phyloP scores from a whole-genome alignment of 2,329 filamentous ascomycete species.

The Septoria linicola region DNA sequence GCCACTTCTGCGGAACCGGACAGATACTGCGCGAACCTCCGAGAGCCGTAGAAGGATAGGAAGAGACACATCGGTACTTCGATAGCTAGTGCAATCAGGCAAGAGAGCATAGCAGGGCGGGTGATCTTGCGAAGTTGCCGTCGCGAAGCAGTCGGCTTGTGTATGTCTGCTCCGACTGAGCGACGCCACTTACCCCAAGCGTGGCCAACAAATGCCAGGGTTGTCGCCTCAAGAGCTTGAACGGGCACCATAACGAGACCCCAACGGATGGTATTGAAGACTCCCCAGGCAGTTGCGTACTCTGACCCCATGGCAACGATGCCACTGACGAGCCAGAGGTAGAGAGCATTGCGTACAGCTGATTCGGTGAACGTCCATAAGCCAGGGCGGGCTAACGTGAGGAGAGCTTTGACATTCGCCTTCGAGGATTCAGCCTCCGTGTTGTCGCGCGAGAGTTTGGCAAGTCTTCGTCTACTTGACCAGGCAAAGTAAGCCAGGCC shows the following conservation, averaged over 20 bases:
- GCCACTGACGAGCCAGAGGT: constrained; percentile 66
- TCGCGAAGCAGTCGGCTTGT: constrained; percentile 20
- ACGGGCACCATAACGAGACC: constrained; percentile 73
- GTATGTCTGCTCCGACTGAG: constrained; percentile 33
- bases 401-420: constrained; percentile 49
- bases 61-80: constrained; percentile 64
- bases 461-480: constrained; percentile 36
- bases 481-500: constrained; percentile 63
- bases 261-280: constrained; percentile 74
- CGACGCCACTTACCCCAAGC: constrained; percentile 58
- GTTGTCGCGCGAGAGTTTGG: background rate
- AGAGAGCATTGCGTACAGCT: constrained; percentile 65
- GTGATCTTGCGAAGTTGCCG: constrained; percentile 41
- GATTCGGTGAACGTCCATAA: constrained; percentile 63
- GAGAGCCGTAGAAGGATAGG: constrained; percentile 58
- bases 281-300: constrained; percentile 71
- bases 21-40: constrained; percentile 62
- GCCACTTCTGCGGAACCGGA: constrained; percentile 59
- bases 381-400: constrained; percentile 57
- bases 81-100: constrained; percentile 54
- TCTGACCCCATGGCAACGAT: constrained; percentile 63
- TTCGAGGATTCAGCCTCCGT: constrained; percentile 1
- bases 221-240: constrained; percentile 63
- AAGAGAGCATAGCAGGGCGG: constrained; percentile 55
- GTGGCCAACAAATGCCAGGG: constrained; percentile 66